A percentile compares a stretch with the other conserved stretches of the same genome.
These are phyloP conservation scores for Mrakia gelida DNA, from an alignment of 768 basidiomycete species.

Conservation along the genomic window DNA sequence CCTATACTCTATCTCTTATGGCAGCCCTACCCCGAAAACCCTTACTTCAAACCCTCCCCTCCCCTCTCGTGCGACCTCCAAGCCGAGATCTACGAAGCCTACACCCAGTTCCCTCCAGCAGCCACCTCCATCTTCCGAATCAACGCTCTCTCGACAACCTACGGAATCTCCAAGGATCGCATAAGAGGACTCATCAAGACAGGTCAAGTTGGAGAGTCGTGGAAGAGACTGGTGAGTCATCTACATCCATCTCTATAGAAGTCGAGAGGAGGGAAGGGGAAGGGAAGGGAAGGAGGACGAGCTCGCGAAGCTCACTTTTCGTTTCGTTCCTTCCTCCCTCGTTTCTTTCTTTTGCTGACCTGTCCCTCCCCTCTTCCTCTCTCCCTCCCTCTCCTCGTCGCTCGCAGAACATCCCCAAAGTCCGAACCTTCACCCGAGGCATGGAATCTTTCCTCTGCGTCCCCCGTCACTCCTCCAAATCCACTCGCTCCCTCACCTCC, in stretches of 20 bases:
- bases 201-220: conserved; percentile 29
- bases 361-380: no score
- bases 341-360: neutral
- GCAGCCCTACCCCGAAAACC: conserved; percentile 30
- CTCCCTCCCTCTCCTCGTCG: no score
- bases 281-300: neutral
- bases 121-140: conserved; percentile 9
- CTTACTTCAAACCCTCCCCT: conserved; percentile 27
- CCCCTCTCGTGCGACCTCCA: conserved; percentile 30
- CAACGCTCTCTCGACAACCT: conserved; percentile 20
- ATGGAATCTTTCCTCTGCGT: conserved; percentile 31
- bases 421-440: conserved; percentile 24
- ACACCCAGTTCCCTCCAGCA: conserved; percentile 19
- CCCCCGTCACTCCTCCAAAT: neutral
- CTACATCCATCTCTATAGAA: no score
- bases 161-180: conserved; percentile 30
- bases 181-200: conserved; percentile 30
- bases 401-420: conserved; percentile 7
- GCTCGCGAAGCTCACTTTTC: neutral
- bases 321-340: neutral
- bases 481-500: neutral
- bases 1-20: neutral
- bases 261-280: neutral
- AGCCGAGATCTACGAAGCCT: conserved; percentile 28
- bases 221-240: conserved; percentile 28